These are phyloP conservation scores for Xylaria sp. DNA, from an alignment of 2,329 filamentous ascomycete genomes.

Conservation along the genomic window DNA sequence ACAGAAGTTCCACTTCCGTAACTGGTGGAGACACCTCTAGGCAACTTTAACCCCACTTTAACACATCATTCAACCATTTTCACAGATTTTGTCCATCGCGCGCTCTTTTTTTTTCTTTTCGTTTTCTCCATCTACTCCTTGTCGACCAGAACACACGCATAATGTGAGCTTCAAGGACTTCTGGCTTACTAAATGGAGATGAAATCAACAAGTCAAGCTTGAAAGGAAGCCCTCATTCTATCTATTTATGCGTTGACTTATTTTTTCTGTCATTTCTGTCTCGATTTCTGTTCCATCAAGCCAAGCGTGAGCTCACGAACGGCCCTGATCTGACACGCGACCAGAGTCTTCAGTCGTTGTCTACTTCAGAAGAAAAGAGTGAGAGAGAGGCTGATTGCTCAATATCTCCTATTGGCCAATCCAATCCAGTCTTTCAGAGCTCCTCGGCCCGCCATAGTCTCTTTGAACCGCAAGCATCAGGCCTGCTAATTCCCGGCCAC, in stretches of 20 bases:
- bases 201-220: neutral
- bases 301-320: neutral
- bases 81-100: neutral
- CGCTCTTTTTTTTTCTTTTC: neutral
- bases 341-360: neutral
- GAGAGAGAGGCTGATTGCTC: neutral
- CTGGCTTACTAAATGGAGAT: neutral
- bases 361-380: neutral
- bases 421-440: neutral
- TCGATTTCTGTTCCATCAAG: neutral
- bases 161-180: neutral
- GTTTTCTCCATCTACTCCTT: neutral
- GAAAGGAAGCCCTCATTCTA: neutral
- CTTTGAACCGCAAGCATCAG: conserved; percentile 2
- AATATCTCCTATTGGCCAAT: neutral
- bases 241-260: neutral
- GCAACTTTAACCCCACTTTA: neutral
- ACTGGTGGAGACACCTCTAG: too few species aligned
- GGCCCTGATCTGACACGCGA: neutral
- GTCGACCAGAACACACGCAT: neutral
- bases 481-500: conserved; percentile 9
- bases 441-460: neutral
- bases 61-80: neutral
- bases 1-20: too few species aligned
- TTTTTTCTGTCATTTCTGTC: neutral